Evolutionary conservation across 2,329 filamentous ascomycete genomes (phyloP).

Genomic region (Cladosporium sp.): DNA sequence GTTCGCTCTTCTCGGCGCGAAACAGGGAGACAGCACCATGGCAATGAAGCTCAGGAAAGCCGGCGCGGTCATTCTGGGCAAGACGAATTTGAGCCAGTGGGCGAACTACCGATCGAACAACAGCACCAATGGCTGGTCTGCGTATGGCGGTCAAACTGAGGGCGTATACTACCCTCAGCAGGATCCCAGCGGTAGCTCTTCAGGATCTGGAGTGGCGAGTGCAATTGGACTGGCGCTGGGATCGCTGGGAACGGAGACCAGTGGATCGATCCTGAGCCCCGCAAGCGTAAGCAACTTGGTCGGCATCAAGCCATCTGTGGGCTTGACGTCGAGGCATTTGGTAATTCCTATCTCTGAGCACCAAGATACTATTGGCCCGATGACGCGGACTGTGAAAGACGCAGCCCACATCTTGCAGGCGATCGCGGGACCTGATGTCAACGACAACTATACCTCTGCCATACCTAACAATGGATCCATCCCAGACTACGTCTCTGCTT

Average conservation of each 20-base stretch:
- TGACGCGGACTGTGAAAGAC: conserved; percentile 56
- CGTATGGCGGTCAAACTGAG: conserved; percentile 58
- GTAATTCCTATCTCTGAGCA: conserved; percentile 62
- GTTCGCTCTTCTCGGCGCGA: conserved; percentile 57
- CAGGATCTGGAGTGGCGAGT: conserved; percentile 58
- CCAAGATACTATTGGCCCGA: conserved; percentile 55
- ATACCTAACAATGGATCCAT: conserved; percentile 61
- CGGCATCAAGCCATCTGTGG: conserved; percentile 65
- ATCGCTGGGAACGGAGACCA: conserved; percentile 59
- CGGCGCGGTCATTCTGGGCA: conserved; percentile 63
- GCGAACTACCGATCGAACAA: conserved; percentile 58
- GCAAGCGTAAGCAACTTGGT: conserved; percentile 56
- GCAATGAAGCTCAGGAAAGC: conserved; percentile 57
- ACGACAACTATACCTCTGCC: conserved; percentile 56
- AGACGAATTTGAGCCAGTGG: conserved; percentile 63
- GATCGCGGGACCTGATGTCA: conserved; percentile 52
- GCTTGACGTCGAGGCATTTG: conserved; percentile 56
- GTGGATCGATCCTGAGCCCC: conserved; percentile 60
- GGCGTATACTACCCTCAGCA: conserved; percentile 59
- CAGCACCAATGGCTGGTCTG: conserved; percentile 60
- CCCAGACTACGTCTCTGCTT: conserved; percentile 44
- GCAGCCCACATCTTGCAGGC: conserved; percentile 54
- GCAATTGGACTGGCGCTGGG: conserved; percentile 58
- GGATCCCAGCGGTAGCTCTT: conserved; percentile 59
- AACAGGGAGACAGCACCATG: conserved; percentile 56